Conservation (phyloP, 805 yeast species). For the Kuraishia ogatae region DNA sequence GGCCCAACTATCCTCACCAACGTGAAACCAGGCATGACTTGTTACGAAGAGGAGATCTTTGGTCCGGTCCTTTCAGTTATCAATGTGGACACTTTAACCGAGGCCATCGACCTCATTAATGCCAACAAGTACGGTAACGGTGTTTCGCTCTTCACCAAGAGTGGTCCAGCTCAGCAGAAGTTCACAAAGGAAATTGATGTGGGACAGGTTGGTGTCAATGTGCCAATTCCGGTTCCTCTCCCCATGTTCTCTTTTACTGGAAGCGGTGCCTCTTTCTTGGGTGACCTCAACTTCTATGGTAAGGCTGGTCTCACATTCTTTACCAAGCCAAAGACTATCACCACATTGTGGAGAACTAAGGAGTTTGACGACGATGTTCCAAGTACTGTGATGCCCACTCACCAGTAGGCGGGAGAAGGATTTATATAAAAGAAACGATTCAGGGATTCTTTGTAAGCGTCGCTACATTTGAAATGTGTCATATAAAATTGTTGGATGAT, state of each 20-base stretch:
- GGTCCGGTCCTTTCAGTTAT: constrained; percentile 67
- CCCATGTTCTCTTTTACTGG: constrained; percentile 81
- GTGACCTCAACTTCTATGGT: constrained; percentile 75
- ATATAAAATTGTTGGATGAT: no score
- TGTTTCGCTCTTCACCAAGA: constrained; percentile 57
- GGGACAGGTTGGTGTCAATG: constrained; percentile 74
- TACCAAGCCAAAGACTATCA: constrained; percentile 70
- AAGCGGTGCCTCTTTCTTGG: constrained; percentile 64
- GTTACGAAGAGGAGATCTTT: constrained; percentile 67
- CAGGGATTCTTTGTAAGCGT: neutral
- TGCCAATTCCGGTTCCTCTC: constrained; percentile 74
- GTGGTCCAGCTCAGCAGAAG: constrained; percentile 63
- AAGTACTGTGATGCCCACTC: constrained; percentile 67
- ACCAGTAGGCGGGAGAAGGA: constrained; percentile 19
- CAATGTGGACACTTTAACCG: constrained; percentile 56
- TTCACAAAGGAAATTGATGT: constrained; percentile 61
- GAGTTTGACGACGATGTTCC: constrained; percentile 35
- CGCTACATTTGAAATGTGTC: neutral
- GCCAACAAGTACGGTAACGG: constrained; percentile 59
- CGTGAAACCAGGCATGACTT: constrained; percentile 60
- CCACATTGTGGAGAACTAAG: constrained; percentile 55
- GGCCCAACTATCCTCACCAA: constrained; percentile 60
- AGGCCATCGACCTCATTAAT: constrained; percentile 58
- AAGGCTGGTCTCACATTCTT: constrained; percentile 65
- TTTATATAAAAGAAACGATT: neutral